phyloP scores from a whole-genome alignment of 768 basidiomycete species.

The Mycena latifolia region DNA sequence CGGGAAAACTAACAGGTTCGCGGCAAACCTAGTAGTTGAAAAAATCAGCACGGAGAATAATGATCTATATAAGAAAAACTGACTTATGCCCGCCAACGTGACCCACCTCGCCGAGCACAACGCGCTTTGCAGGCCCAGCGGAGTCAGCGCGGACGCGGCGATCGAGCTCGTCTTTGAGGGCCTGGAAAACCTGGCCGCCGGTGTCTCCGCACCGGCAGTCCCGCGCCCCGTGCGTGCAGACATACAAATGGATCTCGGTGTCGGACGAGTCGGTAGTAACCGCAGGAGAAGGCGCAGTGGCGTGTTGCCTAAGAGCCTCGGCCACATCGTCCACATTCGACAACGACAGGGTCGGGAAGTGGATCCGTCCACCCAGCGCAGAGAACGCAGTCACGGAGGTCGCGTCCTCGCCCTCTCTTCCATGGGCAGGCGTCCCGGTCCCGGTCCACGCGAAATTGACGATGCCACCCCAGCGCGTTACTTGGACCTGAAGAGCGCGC shows the following conservation, averaged over 20 bases:
- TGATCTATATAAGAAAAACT: constrained; percentile 42
- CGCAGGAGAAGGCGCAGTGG: constrained; percentile 28
- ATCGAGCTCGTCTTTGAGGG: constrained; percentile 66
- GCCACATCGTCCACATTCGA: constrained; percentile 65
- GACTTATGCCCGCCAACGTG: constrained; percentile 91
- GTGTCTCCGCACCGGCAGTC: constrained; percentile 85
- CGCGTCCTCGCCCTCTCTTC: constrained; percentile 23
- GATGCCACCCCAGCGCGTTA: constrained; percentile 61
- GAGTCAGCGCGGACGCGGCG: constrained; percentile 48
- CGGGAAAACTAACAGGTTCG: constrained; percentile 77
- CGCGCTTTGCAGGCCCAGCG: constrained; percentile 37
- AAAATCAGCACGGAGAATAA: not conserved
- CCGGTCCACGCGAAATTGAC: constrained; percentile 74
- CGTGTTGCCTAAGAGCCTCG: constrained; percentile 48
- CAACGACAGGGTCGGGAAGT: constrained; percentile 61
- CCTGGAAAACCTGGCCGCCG: constrained; percentile 68
- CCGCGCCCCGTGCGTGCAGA: constrained; percentile 84
- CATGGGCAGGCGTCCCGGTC: too few relatives aligned
- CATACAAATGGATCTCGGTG: constrained; percentile 62
- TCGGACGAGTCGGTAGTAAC: constrained; percentile 17
- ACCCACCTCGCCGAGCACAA: constrained; percentile 73
- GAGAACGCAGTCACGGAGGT: constrained; percentile 68
- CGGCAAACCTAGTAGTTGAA: constrained; percentile 65
- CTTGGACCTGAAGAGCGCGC: constrained; percentile 59
- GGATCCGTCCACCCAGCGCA: constrained; percentile 56